Conservation (phyloP, 192 early-diverging fungal genomes). For the Pilaira anomala region DNA sequence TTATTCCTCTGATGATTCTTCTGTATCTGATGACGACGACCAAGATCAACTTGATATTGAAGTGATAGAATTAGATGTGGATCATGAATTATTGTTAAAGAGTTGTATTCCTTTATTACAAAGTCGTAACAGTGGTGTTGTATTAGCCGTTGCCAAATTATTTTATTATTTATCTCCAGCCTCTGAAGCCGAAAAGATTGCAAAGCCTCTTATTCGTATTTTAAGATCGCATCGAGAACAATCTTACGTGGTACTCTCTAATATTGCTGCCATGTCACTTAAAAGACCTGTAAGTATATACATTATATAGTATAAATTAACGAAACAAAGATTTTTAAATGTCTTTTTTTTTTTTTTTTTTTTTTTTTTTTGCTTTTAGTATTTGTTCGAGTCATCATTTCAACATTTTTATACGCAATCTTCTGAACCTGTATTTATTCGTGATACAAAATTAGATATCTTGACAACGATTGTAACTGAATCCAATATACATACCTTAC, state of each 20-base stretch:
- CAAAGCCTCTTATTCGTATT: conserved; percentile 73
- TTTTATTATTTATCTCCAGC: conserved; percentile 64
- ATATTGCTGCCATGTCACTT: conserved; percentile 71
- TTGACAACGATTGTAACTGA: conserved; percentile 64
- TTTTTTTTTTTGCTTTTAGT: conserved; percentile 22
- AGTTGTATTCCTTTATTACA: conserved; percentile 72
- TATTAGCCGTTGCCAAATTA: conserved; percentile 64
- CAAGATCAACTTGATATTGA: conserved; percentile 8
- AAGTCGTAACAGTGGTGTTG: conserved; percentile 82
- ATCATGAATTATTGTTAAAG: conserved; percentile 72
- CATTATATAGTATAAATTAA: background rate
- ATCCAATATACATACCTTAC: conserved; percentile 63
- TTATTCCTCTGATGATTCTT: conserved; percentile 33
- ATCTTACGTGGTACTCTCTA: conserved; percentile 72
- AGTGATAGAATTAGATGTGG: conserved; percentile 63
- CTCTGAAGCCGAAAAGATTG: conserved; percentile 53
- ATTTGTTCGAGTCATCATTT: conserved; percentile 66
- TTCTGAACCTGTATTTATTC: conserved; percentile 73
- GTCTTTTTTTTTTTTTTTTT: background rate
- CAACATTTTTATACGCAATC: conserved; percentile 81
- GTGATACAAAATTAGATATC: conserved; percentile 83
- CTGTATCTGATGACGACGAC: conserved; percentile 10
- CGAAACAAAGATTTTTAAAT: no score
- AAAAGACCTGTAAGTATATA: conserved; percentile 49
- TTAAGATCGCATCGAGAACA: conserved; percentile 72